Evolutionary conservation across 1,284 basidiomycete genomes (phyloP).

Genomic region (Cystobasidium sp.): DNA sequence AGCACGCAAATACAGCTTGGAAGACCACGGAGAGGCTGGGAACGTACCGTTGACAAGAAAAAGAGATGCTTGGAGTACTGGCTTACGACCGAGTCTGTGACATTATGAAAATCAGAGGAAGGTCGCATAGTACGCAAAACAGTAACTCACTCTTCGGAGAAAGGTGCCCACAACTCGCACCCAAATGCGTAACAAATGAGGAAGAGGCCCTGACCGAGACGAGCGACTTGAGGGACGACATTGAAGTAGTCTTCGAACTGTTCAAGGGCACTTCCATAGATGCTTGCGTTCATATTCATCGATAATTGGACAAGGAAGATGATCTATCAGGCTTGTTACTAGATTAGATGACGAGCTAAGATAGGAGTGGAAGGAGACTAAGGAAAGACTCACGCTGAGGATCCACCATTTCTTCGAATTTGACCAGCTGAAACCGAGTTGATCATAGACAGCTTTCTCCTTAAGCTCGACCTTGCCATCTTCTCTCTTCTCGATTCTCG

Average conservation of each 20-base stretch:
- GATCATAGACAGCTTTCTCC: slow-evolving; percentile 30
- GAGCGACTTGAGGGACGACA: slow-evolving; percentile 57
- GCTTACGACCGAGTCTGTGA: slow-evolving; percentile 53
- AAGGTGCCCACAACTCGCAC: slow-evolving; percentile 55
- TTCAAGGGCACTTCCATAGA: slow-evolving; percentile 56
- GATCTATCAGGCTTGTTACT: neutral
- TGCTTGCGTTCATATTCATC: slow-evolving; percentile 58
- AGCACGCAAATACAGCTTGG: too few relatives aligned
- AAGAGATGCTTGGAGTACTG: slow-evolving; percentile 55
- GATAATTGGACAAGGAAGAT: slow-evolving; percentile 42
- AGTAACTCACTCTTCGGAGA: slow-evolving; percentile 53
- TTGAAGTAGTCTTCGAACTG: slow-evolving; percentile 52
- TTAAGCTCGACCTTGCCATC: slow-evolving; percentile 31
- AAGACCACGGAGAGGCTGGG: neutral
- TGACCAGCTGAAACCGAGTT: slow-evolving; percentile 32
- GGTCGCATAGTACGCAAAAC: neutral
- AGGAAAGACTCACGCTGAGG: slow-evolving; percentile 5
- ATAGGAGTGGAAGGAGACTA: neutral
- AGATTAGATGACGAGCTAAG: neutral
- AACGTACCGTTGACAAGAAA: slow-evolving; percentile 56
- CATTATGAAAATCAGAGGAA: neutral
- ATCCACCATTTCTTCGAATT: slow-evolving; percentile 42
- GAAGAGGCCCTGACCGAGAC: slow-evolving; percentile 59
- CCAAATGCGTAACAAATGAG: slow-evolving; percentile 53
- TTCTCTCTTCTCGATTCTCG: neutral